Evolutionary conservation across 148 eudicot genomes (phyloP).

Genomic region (Bassia scoparia): DNA sequence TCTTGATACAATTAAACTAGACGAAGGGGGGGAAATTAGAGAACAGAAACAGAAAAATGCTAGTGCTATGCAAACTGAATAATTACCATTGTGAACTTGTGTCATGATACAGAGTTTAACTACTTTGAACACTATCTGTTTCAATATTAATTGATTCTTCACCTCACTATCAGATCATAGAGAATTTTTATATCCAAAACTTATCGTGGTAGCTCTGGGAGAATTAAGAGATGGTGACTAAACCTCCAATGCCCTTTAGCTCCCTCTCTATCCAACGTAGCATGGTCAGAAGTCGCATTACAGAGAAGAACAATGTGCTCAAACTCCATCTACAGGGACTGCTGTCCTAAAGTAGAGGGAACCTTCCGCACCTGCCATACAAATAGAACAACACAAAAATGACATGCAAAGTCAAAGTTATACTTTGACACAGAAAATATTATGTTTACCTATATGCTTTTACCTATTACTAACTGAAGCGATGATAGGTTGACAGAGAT

Average conservation of each 20-base stretch:
- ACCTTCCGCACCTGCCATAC: conserved; percentile 74
- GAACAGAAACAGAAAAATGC: no score
- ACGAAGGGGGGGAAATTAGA: no score
- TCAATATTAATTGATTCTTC: neutral
- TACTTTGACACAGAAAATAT: neutral
- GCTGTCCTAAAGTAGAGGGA: conserved; percentile 90
- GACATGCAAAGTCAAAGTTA: neutral
- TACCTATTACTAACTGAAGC: no score
- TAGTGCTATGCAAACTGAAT: no score
- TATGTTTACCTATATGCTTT: neutral
- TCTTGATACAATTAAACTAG: no score
- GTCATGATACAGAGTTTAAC: neutral
- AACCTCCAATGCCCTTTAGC: conserved; percentile 79
- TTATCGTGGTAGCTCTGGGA: neutral
- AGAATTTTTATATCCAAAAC: neutral
- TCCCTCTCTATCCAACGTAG: conserved; percentile 83
- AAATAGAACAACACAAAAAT: neutral
- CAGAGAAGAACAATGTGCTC: conserved; percentile 96
- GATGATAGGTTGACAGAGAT: no score
- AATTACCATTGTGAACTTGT: neutral
- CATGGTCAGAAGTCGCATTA: conserved; percentile 92
- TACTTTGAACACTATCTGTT: neutral
- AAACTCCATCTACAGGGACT: conserved; percentile 94
- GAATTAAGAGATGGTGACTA: conserved; percentile 29
- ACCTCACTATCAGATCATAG: neutral